Percentiles rank a stretch among this genome's conserved stretches.
Evolutionary conservation across 306 rosid species (phyloP).

Genomic region (Fragaria ananassa): DNA sequence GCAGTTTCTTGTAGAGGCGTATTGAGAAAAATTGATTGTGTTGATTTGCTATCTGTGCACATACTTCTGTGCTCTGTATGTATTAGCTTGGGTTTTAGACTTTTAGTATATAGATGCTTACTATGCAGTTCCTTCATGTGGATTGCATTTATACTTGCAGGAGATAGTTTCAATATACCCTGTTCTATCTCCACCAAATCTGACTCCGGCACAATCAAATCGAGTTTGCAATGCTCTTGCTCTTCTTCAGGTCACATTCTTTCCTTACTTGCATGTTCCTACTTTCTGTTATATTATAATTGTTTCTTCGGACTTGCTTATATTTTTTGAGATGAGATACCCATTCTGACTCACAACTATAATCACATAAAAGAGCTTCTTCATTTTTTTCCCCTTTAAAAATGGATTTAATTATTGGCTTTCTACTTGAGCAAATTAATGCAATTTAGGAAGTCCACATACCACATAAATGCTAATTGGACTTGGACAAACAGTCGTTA

Average conservation of each 20-base stretch:
- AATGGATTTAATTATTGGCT: background rate
- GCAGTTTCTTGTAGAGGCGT: background rate
- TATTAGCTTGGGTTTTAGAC: background rate
- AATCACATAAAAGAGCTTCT: background rate
- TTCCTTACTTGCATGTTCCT: background rate
- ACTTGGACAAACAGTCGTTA: background rate
- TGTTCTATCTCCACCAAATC: conserved; percentile 64
- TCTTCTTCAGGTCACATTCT: conserved; percentile 71
- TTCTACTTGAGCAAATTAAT: conserved; percentile 4
- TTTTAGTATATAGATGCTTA: background rate
- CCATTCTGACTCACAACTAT: background rate
- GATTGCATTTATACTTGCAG: conserved; percentile 35
- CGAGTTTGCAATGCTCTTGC: conserved; percentile 95
- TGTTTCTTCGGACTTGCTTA: background rate
- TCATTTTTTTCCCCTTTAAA: background rate
- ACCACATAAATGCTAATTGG: background rate
- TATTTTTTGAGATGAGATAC: background rate
- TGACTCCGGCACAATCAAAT: conserved; percentile 74
- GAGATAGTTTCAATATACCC: conserved; percentile 80
- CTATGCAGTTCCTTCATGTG: background rate
- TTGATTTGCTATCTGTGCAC: conserved; percentile 1
- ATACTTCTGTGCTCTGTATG: background rate
- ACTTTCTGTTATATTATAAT: background rate
- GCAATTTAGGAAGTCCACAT: background rate
- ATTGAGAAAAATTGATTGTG: background rate